A percentile compares a stretch with the other conserved stretches of the same genome.
Evolutionary conservation across 78 protist genomes (phyloP).

Genomic region (Speleostelium caveatum): DNA sequence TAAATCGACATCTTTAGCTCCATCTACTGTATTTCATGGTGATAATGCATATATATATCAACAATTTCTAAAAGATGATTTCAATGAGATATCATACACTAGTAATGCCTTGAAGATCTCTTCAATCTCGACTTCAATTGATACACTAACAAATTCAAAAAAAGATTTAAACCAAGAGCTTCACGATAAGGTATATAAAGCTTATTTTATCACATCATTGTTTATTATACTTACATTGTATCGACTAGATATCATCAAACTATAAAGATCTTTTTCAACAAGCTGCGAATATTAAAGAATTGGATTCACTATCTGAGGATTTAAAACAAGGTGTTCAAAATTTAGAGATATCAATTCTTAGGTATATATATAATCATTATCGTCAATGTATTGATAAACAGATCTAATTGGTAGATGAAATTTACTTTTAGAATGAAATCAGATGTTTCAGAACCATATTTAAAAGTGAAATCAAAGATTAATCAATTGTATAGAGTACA

Average conservation of each 20-base stretch:
- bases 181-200: conserved; percentile 30
- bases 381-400: not conserved
- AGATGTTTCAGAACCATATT: conserved; percentile 57
- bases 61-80: conserved; percentile 49
- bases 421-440: conserved; percentile 28
- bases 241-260: conserved; percentile 17
- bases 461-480: conserved; percentile 24
- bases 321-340: conserved; percentile 20
- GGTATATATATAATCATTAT: too few species aligned
- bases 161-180: conserved; percentile 52
- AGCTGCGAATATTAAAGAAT: conserved; percentile 52
- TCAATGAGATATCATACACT: conserved; percentile 51
- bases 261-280: conserved; percentile 63
- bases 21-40: conserved; percentile 15
- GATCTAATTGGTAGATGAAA: not conserved
- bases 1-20: not conserved
- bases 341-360: conserved; percentile 30
- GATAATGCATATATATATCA: conserved; percentile 25
- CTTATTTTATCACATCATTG: not conserved
- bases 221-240: not conserved
- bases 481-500: conserved; percentile 56
- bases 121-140: conserved; percentile 40
- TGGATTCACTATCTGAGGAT: conserved; percentile 21
- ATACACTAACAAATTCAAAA: conserved; percentile 13
- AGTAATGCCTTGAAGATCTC: conserved; percentile 74